Evolutionary conservation across 192 early-diverging fungal genomes (phyloP), one percentile per base, ranked within the genome.

Genomic region (Entomortierella lignicola): DNA sequence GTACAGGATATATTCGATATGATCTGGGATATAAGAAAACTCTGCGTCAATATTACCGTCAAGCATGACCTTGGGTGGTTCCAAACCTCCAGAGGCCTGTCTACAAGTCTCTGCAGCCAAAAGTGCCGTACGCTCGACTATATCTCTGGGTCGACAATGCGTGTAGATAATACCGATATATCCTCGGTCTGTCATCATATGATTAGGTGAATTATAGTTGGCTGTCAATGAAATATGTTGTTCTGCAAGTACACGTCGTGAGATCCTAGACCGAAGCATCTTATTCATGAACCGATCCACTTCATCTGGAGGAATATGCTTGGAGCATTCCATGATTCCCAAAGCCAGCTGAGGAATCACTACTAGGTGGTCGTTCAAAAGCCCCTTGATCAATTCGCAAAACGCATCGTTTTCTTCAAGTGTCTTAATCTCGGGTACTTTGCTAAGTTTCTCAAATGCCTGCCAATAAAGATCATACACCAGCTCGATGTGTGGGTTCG

Each of bases 21-120:
- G 96, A 44, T 95, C 97, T 10, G 96, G 94, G 58, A 99, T 97
- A 75, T 97, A 99, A 68, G 92, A 90, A 75, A 99, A 95, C 26
- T 85, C 83, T 8, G 93, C 92, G 52, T 92, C 86, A 0, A 83
- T 72, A 66, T 90, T 82, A 10, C 94, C 95, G 70, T 94, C 92
- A 18, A 97, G 73, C 2, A 90, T 51, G 5, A 97, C 89, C 55
- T 93, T 84, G 25, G 96, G 96, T 6, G 94, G 84, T 30, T 83
- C 82, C 60, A 80, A 61, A n/a, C 50, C 67, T 29, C 63, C 69
- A 23, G 20, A 48, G 1, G 43, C 39, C 15, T 56, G 60, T 27
- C 66, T 70, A 60, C 61, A 73, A 2, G 79, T 53, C 43, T 80
- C 79, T 29, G 77, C 72, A 15, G 75, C 77, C 34, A 85, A 65